These are phyloP conservation scores for Ustilago tritici DNA, from an alignment of 1,284 basidiomycete species.

Conservation along the genomic window DNA sequence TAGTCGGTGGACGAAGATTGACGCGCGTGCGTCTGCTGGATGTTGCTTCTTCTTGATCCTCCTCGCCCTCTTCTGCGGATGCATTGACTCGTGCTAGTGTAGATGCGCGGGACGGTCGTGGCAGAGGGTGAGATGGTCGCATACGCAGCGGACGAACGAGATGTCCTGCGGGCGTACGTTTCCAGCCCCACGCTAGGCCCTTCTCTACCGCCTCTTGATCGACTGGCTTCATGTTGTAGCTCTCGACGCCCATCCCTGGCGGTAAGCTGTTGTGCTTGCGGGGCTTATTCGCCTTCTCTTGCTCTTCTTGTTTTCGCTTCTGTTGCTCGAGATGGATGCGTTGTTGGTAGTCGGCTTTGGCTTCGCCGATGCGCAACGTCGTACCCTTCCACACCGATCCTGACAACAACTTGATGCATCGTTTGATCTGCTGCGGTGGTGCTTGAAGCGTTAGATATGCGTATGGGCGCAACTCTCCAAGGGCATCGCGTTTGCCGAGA, in stretches of 20 bases:
- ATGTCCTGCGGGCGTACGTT: slow-evolving; percentile 61
- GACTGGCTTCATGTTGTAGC: slow-evolving; percentile 47
- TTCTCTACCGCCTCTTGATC: slow-evolving; percentile 42
- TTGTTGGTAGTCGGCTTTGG: slow-evolving; percentile 52
- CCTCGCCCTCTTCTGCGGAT: slow-evolving; percentile 11
- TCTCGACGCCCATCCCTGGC: slow-evolving; percentile 53
- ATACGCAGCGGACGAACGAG: slow-evolving; percentile 64
- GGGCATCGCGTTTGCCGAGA: slow-evolving; percentile 46
- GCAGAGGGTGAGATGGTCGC: slow-evolving; percentile 58
- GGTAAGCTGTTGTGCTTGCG: slow-evolving; percentile 44
- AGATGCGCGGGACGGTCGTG: slow-evolving; percentile 34
- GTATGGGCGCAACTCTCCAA: slow-evolving; percentile 51
- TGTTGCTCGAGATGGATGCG: slow-evolving; percentile 35
- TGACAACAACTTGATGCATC: slow-evolving; percentile 56
- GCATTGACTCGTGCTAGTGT: slow-evolving; percentile 19
- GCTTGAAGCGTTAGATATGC: slow-evolving; percentile 58
- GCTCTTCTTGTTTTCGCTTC: slow-evolving; percentile 31
- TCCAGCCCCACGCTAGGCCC: slow-evolving; percentile 65
- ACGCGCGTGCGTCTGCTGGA: slow-evolving; percentile 25
- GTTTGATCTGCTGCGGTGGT: slow-evolving; percentile 46
- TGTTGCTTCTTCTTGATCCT: slow-evolving; percentile 15
- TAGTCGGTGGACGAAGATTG: slow-evolving; percentile 43
- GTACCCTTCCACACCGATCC: slow-evolving; percentile 66
- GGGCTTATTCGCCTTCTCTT: slow-evolving; percentile 7
- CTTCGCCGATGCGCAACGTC: slow-evolving; percentile 61